Evolutionary conservation across 768 basidiomycete species (phyloP), one percentile per base, ranked within the genome.

Genomic region (Suillus lakei): DNA sequence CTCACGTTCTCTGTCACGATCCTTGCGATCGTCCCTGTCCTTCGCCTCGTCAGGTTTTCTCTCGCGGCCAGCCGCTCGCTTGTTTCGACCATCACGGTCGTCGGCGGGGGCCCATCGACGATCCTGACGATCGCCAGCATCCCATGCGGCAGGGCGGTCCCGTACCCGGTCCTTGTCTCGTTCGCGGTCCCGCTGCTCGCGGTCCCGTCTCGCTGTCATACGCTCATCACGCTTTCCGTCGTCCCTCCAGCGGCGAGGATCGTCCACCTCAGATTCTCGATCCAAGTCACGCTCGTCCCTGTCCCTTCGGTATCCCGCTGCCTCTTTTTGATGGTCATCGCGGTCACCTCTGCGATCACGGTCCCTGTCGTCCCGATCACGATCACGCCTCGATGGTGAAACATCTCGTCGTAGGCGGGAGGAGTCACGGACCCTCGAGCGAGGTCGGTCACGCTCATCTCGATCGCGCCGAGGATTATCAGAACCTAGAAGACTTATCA

Each of bases 161-260:
- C 83, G 80, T 34, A 79, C 80, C 18, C 81, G 80, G 28, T 76
- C 77, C 9, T 79, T 72, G 10, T 75, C 73, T 32, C 77, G 79
- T 41, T 74, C 79, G 34, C 74, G 74, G n/a, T 51, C 50, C 50
- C 50, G 50, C 26, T 75, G 69, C 50, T 86, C 84, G 50, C 85
- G 83, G 64, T 85, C 82, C 64, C 90, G 85, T 61, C 90, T 83
- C 23, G 86, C 81, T 48, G 88, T 85, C 63, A 92, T 72, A 39
- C 92, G 83, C 71, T 94, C 92, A 50, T 94, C 92, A 55, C 92
- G 84, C 74, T 87, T 91, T 18, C 92, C 92, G 69, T 93, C 92
- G 72, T 94, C 92, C 70, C 91, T 83, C 92, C 92, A 94, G 66
- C 88, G 86, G 61, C 92, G 83, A 30, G 88, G 79, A 69, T 93